Evolutionary conservation across 768 basidiomycete genomes (phyloP).

Genomic region (Dentipellis sp.): DNA sequence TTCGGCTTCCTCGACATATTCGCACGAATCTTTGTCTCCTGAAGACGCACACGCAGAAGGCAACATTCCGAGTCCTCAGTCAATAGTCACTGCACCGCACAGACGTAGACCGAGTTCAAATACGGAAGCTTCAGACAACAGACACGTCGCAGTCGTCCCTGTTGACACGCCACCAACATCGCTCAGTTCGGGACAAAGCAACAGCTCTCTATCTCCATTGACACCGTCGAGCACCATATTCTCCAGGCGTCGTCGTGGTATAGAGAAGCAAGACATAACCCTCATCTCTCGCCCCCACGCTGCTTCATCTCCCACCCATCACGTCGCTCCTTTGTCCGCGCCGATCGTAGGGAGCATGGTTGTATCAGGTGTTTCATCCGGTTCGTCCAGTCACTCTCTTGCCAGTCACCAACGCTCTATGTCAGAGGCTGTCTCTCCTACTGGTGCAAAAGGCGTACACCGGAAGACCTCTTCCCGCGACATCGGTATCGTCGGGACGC

Average conservation of each 20-base stretch:
- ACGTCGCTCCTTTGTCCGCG: background rate
- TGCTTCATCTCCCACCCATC: no score
- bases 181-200: conserved; percentile 16
- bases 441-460: conserved; percentile 24
- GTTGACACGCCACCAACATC: conserved; percentile 32
- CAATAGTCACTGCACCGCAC: background rate
- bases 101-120: conserved; percentile 16
- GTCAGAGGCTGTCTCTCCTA: conserved; percentile 32
- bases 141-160: conserved; percentile 59
- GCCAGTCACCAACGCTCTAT: conserved; percentile 35
- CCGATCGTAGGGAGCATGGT: background rate
- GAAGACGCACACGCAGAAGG: background rate
- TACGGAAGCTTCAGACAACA: conserved; percentile 52
- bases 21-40: background rate
- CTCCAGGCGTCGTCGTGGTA: background rate
- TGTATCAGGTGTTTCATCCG: background rate
- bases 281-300: no score
- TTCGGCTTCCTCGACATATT: conserved; percentile 18
- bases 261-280: no score
- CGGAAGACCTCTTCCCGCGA: conserved; percentile 36
- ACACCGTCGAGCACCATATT: background rate
- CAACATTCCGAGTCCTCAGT: background rate
- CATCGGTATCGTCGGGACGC: conserved; percentile 42
- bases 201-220: conserved; percentile 2
- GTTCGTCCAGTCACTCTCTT: background rate